A percentile compares a stretch with the other conserved stretches of the same genome.
These are phyloP conservation scores for Plantago ovata DNA, from an alignment of 257 asterid species.

Conservation along the genomic window DNA sequence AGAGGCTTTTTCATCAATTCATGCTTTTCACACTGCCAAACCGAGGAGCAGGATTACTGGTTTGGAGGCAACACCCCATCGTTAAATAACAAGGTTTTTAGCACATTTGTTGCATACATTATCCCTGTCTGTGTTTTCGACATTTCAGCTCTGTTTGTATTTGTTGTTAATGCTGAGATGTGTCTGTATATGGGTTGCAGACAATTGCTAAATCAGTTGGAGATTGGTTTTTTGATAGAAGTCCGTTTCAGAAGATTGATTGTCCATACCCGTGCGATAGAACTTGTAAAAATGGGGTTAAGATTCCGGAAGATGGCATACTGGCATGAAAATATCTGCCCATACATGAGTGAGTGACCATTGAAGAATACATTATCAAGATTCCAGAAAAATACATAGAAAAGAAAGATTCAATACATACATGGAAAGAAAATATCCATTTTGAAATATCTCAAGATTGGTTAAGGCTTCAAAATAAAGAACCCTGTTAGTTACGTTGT, in stretches of 20 bases:
- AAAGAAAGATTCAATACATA: neutral
- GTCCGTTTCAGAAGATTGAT: constrained; percentile 72
- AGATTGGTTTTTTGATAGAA: constrained; percentile 77
- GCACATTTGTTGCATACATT: neutral
- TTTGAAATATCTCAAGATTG: constrained; percentile 15
- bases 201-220: constrained; percentile 80
- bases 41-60: constrained; percentile 87
- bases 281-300: constrained; percentile 74
- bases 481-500: neutral
- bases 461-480: constrained; percentile 30
- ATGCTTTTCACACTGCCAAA: constrained; percentile 94
- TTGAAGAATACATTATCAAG: neutral
- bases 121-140: neutral
- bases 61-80: constrained; percentile 56
- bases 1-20: constrained; percentile 79
- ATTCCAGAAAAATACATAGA: neutral
- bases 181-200: constrained; percentile 34
- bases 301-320: constrained; percentile 33
- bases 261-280: constrained; percentile 94
- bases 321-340: constrained; percentile 17
- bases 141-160: neutral
- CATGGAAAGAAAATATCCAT: constrained; percentile 9
- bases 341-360: neutral
- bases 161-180: neutral
- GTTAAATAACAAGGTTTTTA: constrained; percentile 48